phyloP scores from a whole-genome alignment of 1,284 basidiomycete genomes.

The Apiotrichum domesticum region DNA sequence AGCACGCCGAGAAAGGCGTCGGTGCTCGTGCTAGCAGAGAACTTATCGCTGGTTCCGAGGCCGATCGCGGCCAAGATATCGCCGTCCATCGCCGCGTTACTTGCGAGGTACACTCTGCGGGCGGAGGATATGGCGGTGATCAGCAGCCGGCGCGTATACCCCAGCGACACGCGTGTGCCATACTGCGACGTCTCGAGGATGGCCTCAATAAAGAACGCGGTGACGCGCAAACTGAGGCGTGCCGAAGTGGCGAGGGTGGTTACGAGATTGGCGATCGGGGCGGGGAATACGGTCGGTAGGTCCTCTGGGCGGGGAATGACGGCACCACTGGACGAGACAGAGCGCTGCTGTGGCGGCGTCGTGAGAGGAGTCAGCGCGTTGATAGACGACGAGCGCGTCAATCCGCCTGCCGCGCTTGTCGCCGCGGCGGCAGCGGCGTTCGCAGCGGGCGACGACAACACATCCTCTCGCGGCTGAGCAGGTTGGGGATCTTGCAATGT shows the following conservation, averaged over 20 bases:
- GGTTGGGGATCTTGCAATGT: no score
- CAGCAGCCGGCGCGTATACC: constrained; percentile 43
- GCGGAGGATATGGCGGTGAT: constrained; percentile 47
- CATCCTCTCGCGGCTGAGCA: no score
- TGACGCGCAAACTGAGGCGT: constrained; percentile 40
- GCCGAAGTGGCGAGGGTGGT: constrained; percentile 45
- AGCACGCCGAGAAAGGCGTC: constrained; percentile 47
- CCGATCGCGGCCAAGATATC: constrained; percentile 24
- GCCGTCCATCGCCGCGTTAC: constrained; percentile 23
- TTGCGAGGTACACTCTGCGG: constrained; percentile 41
- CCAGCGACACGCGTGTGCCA: constrained; percentile 36
- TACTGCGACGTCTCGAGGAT: constrained; percentile 44
- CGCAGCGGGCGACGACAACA: no score
- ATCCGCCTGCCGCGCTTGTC: no score
- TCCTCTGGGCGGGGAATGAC: not conserved
- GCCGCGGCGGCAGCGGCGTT: no score
- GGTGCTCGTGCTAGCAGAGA: constrained; percentile 3
- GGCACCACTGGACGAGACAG: not conserved
- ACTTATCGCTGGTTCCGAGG: constrained; percentile 16
- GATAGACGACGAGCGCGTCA: not conserved
- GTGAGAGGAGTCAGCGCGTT: no score
- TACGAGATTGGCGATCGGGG: constrained; percentile 44
- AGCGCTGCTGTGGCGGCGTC: not conserved
- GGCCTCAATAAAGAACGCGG: constrained; percentile 47
- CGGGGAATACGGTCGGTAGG: constrained; percentile 41